These are phyloP conservation scores for Aspergillus diversus DNA, from an alignment of 495 filamentous ascomycete genomes.

Conservation along the genomic window DNA sequence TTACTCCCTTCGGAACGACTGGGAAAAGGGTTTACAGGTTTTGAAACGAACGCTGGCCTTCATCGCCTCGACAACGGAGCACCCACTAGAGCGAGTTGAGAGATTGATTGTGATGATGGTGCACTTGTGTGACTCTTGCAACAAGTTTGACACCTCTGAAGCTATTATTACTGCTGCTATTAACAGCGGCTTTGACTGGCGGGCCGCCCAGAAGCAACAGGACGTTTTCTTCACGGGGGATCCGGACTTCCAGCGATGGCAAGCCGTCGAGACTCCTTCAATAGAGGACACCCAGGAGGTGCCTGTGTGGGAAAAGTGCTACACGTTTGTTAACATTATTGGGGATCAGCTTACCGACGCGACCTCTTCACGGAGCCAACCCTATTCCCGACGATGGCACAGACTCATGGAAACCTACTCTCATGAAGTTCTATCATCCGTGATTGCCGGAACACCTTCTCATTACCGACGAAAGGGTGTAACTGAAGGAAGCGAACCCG, in stretches of 20 bases:
- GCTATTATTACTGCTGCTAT: slow-evolving; percentile 43
- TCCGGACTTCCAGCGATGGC: slow-evolving; percentile 32
- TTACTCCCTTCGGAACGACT: slow-evolving; percentile 44
- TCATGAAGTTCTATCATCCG: slow-evolving; percentile 30
- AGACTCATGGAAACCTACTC: slow-evolving; percentile 33
- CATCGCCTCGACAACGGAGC: slow-evolving; percentile 40
- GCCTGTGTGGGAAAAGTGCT: slow-evolving; percentile 41
- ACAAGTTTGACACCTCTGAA: slow-evolving; percentile 33
- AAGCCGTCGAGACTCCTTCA: slow-evolving; percentile 25
- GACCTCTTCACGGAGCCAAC: slow-evolving; percentile 22
- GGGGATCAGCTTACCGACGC: slow-evolving; percentile 32
- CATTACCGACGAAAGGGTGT: background rate
- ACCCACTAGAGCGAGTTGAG: slow-evolving; percentile 29
- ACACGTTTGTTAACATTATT: slow-evolving; percentile 35
- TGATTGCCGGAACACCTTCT: slow-evolving; percentile 20
- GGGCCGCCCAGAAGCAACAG: slow-evolving; percentile 28
- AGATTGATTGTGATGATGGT: slow-evolving; percentile 46
- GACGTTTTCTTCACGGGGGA: slow-evolving; percentile 36
- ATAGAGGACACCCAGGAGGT: slow-evolving; percentile 23
- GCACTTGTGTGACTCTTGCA: slow-evolving; percentile 42
- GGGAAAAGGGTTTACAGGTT: slow-evolving; percentile 38
- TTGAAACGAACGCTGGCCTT: slow-evolving; percentile 42
- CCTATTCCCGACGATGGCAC: slow-evolving; percentile 22
- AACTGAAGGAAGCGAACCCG: background rate
- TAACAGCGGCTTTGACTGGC: slow-evolving; percentile 41